A percentile compares a stretch with the other conserved stretches of the same genome.
phyloP scores from a whole-genome alignment of 176 grass and related monocot genomes.

The Triticum dicoccoides region DNA sequence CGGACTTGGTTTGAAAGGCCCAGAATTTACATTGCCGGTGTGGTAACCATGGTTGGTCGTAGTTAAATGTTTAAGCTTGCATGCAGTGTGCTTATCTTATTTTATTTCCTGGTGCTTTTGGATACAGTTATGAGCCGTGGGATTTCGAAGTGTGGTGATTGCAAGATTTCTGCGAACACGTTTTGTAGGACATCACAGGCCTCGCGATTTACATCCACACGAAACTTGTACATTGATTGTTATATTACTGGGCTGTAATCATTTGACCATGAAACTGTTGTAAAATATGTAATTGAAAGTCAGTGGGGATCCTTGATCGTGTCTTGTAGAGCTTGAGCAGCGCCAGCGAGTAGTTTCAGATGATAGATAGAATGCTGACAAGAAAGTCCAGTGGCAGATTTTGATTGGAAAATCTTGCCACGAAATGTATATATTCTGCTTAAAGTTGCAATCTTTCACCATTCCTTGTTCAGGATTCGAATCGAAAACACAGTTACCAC shows the following conservation, averaged over 20 bases:
- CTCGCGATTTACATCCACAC: background rate
- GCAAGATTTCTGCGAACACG: conserved; percentile 41
- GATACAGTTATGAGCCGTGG: conserved; percentile 52
- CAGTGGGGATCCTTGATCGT: background rate
- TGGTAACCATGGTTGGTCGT: conserved; percentile 18
- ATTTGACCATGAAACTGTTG: conserved; percentile 8
- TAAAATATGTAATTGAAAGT: background rate
- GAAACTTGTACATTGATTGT: conserved; percentile 22
- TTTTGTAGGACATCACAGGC: conserved; percentile 33
- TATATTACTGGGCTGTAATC: conserved; percentile 21
- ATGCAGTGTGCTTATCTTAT: conserved; percentile 33
- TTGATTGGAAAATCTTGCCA: background rate
- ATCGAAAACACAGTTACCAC: background rate
- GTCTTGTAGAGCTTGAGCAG: background rate
- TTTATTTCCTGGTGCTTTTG: conserved; percentile 46
- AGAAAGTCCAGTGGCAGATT: background rate
- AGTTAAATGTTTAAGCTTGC: conserved; percentile 27
- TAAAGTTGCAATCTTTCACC: background rate
- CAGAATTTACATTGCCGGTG: conserved; percentile 28
- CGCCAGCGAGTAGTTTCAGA: background rate
- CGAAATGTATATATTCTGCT: background rate
- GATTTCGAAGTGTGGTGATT: conserved; percentile 52
- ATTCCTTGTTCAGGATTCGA: background rate
- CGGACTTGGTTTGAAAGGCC: conserved; percentile 13
- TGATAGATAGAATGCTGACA: background rate